phyloP scores from a whole-genome alignment of 2,329 filamentous ascomycete species.

The Macrophomina pseudophaseolina region DNA sequence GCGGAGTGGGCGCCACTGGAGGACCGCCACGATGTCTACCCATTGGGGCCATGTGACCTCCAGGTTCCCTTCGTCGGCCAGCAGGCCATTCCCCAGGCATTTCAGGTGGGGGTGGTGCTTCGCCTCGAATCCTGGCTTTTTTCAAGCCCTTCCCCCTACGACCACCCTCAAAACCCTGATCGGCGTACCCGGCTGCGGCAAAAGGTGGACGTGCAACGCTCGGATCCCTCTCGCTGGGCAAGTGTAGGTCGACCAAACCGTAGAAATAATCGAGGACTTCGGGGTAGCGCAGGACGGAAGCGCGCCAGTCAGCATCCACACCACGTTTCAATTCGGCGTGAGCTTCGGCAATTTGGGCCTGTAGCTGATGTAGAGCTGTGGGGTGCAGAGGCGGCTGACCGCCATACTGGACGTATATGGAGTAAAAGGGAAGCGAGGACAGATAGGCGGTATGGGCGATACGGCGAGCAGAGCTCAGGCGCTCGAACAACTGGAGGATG shows the following conservation, averaged over 20 bases:
- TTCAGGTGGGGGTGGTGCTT: constrained; percentile 34
- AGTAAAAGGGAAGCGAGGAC: constrained; percentile 52
- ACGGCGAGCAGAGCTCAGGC: constrained; percentile 47
- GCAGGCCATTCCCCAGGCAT: constrained; percentile 28
- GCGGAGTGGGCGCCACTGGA: constrained; percentile 43
- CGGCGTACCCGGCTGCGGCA: constrained; percentile 44
- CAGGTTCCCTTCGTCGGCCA: constrained; percentile 28
- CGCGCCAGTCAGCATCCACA: constrained; percentile 79
- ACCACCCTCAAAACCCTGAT: constrained; percentile 38
- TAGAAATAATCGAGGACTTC: constrained; percentile 83
- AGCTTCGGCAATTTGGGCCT: constrained; percentile 64
- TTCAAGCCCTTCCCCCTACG: constrained; percentile 38
- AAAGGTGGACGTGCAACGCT: constrained; percentile 47
- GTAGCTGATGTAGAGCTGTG: constrained; percentile 46
- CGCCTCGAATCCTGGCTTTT: constrained; percentile 41
- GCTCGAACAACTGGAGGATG: constrained; percentile 51
- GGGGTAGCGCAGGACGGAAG: constrained; percentile 75
- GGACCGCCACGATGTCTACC: constrained; percentile 36
- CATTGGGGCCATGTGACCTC: constrained; percentile 30
- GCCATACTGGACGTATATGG: constrained; percentile 52
- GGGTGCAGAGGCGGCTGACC: constrained; percentile 52
- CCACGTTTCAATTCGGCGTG: constrained; percentile 71
- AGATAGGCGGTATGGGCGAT: constrained; percentile 50
- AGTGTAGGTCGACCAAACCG: constrained; percentile 67
- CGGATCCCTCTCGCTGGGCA: constrained; percentile 62